Evolutionary conservation across 2,329 filamentous ascomycete genomes (phyloP).

Genomic region (Aureobasidium sp.): DNA sequence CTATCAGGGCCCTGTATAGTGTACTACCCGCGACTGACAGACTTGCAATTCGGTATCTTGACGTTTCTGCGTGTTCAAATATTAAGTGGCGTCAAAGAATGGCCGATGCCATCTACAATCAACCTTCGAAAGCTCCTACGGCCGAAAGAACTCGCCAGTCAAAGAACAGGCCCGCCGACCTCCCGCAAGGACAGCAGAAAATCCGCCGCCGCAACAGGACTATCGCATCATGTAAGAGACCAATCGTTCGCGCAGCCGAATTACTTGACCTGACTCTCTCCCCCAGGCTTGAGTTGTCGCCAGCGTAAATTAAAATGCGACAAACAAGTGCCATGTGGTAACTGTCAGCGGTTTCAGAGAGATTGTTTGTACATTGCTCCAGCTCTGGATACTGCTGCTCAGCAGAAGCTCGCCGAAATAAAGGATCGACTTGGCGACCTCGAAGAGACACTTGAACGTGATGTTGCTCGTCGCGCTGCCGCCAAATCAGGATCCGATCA

Average conservation of each 20-base stretch:
- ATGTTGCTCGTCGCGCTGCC: slow-evolving; percentile 44
- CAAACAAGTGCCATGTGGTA: slow-evolving; percentile 61
- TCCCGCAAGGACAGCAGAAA: slow-evolving; percentile 11
- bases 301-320: slow-evolving; percentile 72
- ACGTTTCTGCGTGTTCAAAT: neutral
- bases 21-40: neutral
- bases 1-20: neutral
- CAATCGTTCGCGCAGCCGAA: slow-evolving; percentile 7
- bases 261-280: neutral
- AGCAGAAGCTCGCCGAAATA: slow-evolving; percentile 63
- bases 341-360: slow-evolving; percentile 47
- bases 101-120: slow-evolving; percentile 7
- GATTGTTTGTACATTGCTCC: slow-evolving; percentile 56
- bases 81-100: slow-evolving; percentile 7
- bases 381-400: slow-evolving; percentile 58
- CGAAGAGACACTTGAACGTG: slow-evolving; percentile 60
- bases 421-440: slow-evolving; percentile 69
- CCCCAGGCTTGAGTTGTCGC: slow-evolving; percentile 52
- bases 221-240: slow-evolving; percentile 12
- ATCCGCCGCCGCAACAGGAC: slow-evolving; percentile 14
- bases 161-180: slow-evolving; percentile 10
- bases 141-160: slow-evolving; percentile 10
- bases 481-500: slow-evolving; percentile 14
- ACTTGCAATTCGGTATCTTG: neutral
- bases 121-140: slow-evolving; percentile 3